Evolutionary conservation across 148 eudicot species (phyloP), one percentile per base, ranked within the genome.

Genomic region (Arctostaphylos glauca): DNA sequence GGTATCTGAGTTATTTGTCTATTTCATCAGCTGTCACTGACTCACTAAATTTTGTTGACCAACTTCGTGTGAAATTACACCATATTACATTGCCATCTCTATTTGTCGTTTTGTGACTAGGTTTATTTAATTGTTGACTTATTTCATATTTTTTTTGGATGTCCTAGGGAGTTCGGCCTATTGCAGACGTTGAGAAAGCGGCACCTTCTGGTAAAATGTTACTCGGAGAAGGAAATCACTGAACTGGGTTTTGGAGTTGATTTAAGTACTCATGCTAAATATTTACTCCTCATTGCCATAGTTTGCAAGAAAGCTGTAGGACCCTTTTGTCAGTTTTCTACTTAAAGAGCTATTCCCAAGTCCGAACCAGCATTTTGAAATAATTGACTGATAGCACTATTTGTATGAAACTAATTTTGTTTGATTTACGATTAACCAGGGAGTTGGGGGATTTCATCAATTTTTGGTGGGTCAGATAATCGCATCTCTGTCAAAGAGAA

Each of bases 401-500:
- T 70, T 19, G 47, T 73, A 19, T 70, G 48, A 15, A 19, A 54
- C 55, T 75, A 47, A 60, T 53, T 31, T 59, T 6, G 80, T n/a
- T 83, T 81, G 77, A 13, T 38, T 46, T 50, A 76, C 82, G 78
- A 71, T 64, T 82, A 49, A 48, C 31, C 89, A 93, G 98, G 91
- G 23, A 89, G 82, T 81, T 97, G 99, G 99, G 94, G 97, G 44
- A 92, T 97, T 84, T 85, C 99, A 66, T 90, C 98, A 15, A 90
- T 97, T 49, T 97, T 94, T 88, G 91, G 97, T 75, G 88, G 89
- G 21, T 59, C 83, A 60, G 97, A 92, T 67, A 93, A 82, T 75
- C 98, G 93, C 52, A 66, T 74, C 10, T 77, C 96, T 79, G 62
- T 81, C 23, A 94, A 92, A 86, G 94, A 93, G 81, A 85, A 83